Conservation (phyloP, 148 eudicot species). For the Linanthus parryae region DNA sequence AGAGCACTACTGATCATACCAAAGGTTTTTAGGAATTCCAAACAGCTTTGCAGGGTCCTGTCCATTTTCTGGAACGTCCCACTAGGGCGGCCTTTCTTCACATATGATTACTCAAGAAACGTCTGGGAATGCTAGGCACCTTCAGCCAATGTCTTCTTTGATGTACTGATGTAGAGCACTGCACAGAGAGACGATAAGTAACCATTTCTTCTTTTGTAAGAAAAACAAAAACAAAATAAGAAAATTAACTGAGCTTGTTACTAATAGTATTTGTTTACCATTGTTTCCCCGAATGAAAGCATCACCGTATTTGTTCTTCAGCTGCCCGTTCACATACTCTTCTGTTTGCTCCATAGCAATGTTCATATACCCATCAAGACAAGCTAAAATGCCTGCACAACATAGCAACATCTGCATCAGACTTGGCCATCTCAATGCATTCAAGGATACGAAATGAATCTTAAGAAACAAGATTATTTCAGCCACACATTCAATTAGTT, state of each 20-base stretch:
- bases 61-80: too few relatives aligned
- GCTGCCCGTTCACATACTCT: constrained; percentile 93
- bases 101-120: too few relatives aligned
- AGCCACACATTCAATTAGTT: too few relatives aligned
- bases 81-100: too few relatives aligned
- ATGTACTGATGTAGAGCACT: constrained; percentile 94
- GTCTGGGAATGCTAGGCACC: constrained; percentile 64
- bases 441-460: too few relatives aligned
- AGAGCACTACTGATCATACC: too few relatives aligned
- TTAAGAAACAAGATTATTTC: too few relatives aligned
- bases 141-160: constrained; percentile 75
- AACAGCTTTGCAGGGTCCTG: too few relatives aligned
- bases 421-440: too few relatives aligned
- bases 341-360: constrained; percentile 99
- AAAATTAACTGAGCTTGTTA: not conserved
- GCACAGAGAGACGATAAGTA: constrained; percentile 21
- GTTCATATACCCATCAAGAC: constrained; percentile 97
- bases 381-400: constrained; percentile 78
- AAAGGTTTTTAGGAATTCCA: too few relatives aligned
- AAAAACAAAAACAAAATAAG: not conserved
- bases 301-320: constrained; percentile 93
- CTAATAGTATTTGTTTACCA: constrained; percentile 43
- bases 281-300: constrained; percentile 97
- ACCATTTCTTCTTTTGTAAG: not conserved
- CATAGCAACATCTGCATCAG: too few relatives aligned